A percentile compares a stretch with the other conserved stretches of the same genome.
Evolutionary conservation across 2,329 filamentous ascomycete species (phyloP).

Genomic region (Calonectria naviculata): DNA sequence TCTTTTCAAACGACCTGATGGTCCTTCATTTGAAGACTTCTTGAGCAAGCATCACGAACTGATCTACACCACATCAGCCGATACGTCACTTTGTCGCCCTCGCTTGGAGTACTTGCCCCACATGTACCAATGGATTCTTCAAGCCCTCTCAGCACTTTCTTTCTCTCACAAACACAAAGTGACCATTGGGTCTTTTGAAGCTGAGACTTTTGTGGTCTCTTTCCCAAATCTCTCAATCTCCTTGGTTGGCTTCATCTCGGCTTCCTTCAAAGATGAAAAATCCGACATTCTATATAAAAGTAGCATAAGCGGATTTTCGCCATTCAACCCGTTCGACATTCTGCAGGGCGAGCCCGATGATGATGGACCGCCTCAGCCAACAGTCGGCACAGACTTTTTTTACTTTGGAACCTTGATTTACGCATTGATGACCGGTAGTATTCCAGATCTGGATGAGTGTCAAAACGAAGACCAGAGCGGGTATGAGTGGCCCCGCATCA

Average conservation of each 20-base stretch:
- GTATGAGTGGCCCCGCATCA: not conserved
- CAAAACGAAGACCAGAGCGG: not conserved
- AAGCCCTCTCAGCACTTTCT: not conserved
- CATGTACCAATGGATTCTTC: conserved; percentile 8
- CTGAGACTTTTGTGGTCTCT: not conserved
- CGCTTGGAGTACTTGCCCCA: not conserved
- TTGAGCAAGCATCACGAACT: not conserved
- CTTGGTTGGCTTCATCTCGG: conserved; percentile 6
- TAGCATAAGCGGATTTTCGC: not conserved
- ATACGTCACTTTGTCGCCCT: not conserved
- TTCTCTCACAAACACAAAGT: conserved; percentile 4
- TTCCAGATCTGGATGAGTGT: not conserved
- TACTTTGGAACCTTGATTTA: not conserved
- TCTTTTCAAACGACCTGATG: not conserved
- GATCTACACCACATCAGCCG: not conserved
- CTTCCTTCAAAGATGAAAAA: not conserved
- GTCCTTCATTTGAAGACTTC: not conserved
- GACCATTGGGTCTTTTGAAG: not conserved
- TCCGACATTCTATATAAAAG: not conserved
- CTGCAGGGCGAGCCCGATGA: not conserved
- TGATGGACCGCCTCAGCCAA: no score
- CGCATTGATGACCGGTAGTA: not conserved
- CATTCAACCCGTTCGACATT: not conserved
- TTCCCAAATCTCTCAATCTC: not conserved
- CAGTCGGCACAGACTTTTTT: not conserved